Conservation (phyloP, 306 rosid genomes). For the Begonia peltatifolia region DNA sequence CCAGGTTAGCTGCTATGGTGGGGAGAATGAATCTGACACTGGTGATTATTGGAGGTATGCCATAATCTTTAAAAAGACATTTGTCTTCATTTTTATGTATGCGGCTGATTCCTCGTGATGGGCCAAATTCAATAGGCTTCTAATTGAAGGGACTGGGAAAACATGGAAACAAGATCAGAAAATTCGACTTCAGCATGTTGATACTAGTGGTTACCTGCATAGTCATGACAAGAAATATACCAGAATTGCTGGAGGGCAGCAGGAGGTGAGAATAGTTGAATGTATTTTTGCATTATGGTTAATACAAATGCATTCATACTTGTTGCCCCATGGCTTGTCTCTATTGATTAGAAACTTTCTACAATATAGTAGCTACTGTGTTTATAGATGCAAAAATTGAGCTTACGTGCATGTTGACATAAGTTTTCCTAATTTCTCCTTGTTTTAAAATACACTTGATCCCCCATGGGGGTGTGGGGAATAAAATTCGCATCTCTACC, state of each 20-base stretch:
- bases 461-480: too few species aligned
- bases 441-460: too few species aligned
- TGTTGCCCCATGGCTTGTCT: too few species aligned
- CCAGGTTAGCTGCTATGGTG: conserved; percentile 93
- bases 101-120: conserved; percentile 11
- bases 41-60: conserved; percentile 90
- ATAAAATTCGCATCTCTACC: too few species aligned
- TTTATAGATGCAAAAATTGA: too few species aligned
- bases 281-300: too few species aligned
- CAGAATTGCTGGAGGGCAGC: conserved; percentile 98
- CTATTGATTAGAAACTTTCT: too few species aligned
- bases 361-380: too few species aligned
- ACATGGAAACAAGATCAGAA: conserved; percentile 96
- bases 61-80: background rate
- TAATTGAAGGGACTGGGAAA: conserved; percentile 81
- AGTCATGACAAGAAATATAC: conserved; percentile 94
- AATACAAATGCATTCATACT: too few species aligned
- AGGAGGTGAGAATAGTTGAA: conserved; percentile 56
- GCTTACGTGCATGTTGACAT: too few species aligned
- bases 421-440: too few species aligned
- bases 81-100: background rate
- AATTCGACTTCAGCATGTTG: conserved; percentile 87
- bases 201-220: conserved; percentile 68
- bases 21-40: conserved; percentile 64
- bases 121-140: conserved; percentile 32